These are phyloP conservation scores for Tetrahymena borealis DNA, from an alignment of 73 alveolate species.

Conservation along the genomic window DNA sequence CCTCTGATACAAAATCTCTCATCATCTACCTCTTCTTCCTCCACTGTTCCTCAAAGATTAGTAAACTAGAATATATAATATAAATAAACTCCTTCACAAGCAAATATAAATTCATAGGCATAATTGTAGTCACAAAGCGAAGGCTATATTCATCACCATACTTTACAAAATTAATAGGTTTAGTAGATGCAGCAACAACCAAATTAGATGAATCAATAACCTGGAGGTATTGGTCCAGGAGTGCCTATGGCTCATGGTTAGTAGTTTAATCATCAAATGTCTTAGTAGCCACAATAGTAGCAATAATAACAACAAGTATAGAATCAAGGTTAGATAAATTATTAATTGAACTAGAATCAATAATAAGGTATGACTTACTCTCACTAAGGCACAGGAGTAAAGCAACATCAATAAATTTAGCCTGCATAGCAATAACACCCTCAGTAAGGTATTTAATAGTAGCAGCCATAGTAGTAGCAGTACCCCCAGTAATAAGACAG, in stretches of 20 bases:
- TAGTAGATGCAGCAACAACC: neutral
- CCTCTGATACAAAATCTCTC: neutral
- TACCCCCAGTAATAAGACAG: neutral
- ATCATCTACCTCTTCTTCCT: neutral
- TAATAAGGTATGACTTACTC: neutral
- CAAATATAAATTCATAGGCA: neutral
- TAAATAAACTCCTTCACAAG: neutral
- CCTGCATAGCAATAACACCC: neutral
- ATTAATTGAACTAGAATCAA: neutral
- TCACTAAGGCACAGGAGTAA: neutral
- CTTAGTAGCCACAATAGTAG: neutral
- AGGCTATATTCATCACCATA: neutral
- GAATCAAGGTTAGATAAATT: neutral
- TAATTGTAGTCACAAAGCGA: neutral
- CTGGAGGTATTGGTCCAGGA: neutral
- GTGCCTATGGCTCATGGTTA: neutral
- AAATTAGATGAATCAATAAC: neutral
- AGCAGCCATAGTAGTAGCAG: neutral
- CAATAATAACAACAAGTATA: neutral
- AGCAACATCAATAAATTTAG: neutral
- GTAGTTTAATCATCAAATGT: neutral
- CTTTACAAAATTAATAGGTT: neutral
- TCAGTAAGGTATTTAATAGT: neutral
- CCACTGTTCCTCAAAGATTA: neutral
- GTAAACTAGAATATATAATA: neutral